A percentile compares a stretch with the other conserved stretches of the same genome.
phyloP scores from a whole-genome alignment of 331 rosid genomes.

The Malus hybrid region DNA sequence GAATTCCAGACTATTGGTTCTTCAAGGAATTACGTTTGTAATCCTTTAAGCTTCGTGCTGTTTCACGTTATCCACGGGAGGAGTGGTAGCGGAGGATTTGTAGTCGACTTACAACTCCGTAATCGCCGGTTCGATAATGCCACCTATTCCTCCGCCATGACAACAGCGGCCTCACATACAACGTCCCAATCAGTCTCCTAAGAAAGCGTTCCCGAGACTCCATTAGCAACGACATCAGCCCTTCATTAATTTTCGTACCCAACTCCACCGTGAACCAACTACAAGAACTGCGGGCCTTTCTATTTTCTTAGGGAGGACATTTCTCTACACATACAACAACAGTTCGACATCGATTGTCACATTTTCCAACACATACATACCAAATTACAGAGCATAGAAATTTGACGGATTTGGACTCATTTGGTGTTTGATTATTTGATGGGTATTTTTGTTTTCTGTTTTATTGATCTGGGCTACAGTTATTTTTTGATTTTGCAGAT shows the following conservation, averaged over 20 bases:
- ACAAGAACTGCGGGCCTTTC: conserved; percentile 32
- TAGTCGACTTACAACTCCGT: conserved; percentile 34
- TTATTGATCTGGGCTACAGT: background rate
- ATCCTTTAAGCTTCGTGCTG: too few species aligned
- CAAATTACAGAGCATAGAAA: background rate
- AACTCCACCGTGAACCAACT: background rate
- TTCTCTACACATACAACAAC: conserved; percentile 54
- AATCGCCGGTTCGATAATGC: conserved; percentile 25
- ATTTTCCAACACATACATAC: conserved; percentile 52
- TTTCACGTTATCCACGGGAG: conserved; percentile 5
- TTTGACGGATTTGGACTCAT: background rate
- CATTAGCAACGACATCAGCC: background rate
- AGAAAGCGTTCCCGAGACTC: conserved; percentile 67
- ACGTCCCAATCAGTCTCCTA: conserved; percentile 21
- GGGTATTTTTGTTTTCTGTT: background rate
- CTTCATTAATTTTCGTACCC: conserved; percentile 16
- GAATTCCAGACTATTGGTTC: too few species aligned
- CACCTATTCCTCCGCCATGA: conserved; percentile 31
- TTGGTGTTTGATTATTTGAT: background rate
- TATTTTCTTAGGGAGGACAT: conserved; percentile 74
- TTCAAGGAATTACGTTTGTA: too few species aligned
- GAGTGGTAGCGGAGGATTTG: conserved; percentile 28
- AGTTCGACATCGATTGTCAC: conserved; percentile 52
- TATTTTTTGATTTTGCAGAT: conserved; percentile 21
- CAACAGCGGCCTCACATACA: conserved; percentile 66